Percentiles rank a stretch among this genome's conserved stretches.
These are phyloP conservation scores for Tuber calosporum DNA, from an alignment of 495 filamentous ascomycete genomes.

Conservation along the genomic window DNA sequence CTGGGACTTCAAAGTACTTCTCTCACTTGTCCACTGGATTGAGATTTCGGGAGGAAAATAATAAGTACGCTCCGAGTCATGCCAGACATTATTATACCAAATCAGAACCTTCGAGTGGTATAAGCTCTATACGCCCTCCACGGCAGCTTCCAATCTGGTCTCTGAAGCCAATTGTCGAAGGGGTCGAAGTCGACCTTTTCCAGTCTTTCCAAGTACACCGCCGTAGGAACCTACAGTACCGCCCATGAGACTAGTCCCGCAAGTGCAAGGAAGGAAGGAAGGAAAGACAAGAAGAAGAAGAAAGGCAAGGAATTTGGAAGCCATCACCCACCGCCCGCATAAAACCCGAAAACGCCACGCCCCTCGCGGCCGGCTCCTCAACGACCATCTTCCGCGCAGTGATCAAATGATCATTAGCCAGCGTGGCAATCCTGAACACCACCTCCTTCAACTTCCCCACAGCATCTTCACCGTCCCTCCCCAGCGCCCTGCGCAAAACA, in stretches of 20 bases:
- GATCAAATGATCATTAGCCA: slow-evolving; percentile 90
- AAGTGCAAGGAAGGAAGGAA: not conserved
- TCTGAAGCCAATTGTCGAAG: slow-evolving; percentile 57
- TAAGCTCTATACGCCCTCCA: slow-evolving; percentile 75
- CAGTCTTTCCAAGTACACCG: slow-evolving; percentile 68
- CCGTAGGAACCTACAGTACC: slow-evolving; percentile 54
- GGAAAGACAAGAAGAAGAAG: not conserved
- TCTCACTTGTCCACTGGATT: not conserved
- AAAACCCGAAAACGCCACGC: slow-evolving; percentile 55
- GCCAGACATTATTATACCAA: not conserved
- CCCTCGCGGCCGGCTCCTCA: slow-evolving; percentile 64
- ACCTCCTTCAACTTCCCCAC: slow-evolving; percentile 44
- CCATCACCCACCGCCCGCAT: slow-evolving; percentile 23
- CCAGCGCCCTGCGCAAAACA: slow-evolving; percentile 68
- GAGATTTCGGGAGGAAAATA: not conserved
- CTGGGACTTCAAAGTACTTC: not conserved
- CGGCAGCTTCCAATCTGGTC: slow-evolving; percentile 76
- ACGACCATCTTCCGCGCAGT: slow-evolving; percentile 85
- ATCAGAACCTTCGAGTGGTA: slow-evolving; percentile 53
- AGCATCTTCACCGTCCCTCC: slow-evolving; percentile 56
- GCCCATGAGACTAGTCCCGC: slow-evolving; percentile 19
- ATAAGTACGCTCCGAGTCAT: not conserved
- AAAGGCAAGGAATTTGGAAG: not conserved
- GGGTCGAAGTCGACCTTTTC: slow-evolving; percentile 78
- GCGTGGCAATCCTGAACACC: slow-evolving; percentile 82